Evolutionary conservation across 805 yeast species (phyloP).

Genomic region (Candida sithepensis): DNA sequence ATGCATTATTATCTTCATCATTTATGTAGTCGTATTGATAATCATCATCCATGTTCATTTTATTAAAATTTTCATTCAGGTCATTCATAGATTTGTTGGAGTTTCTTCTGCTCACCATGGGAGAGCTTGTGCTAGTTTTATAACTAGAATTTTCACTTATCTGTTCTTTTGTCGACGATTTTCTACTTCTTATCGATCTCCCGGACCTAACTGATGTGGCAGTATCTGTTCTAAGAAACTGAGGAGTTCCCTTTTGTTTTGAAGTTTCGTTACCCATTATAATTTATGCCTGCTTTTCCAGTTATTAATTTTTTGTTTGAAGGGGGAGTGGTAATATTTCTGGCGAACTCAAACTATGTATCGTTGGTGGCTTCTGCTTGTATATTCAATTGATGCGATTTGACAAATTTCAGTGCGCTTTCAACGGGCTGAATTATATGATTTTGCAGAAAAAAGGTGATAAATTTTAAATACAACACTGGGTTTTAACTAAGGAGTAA

Average conservation of each 20-base stretch:
- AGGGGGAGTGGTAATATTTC: neutral
- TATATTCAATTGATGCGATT: no score
- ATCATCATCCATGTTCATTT: constrained; percentile 15
- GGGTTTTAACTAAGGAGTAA: no score
- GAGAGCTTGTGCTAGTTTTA: constrained; percentile 11
- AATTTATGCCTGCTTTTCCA: neutral
- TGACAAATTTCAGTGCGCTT: no score
- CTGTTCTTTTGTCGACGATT: constrained; percentile 17
- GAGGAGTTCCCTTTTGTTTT: constrained; percentile 25
- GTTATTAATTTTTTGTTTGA: neutral
- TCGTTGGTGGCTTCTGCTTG: no score
- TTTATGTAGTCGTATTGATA: constrained; percentile 21
- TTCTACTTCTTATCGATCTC: constrained; percentile 28
- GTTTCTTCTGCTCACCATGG: constrained; percentile 25
- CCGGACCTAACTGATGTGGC: constrained; percentile 28
- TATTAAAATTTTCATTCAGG: constrained; percentile 14
- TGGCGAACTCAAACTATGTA: no score
- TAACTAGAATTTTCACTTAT: constrained; percentile 19
- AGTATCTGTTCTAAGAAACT: constrained; percentile 30
- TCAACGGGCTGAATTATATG: no score
- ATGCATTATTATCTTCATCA: constrained; percentile 11
- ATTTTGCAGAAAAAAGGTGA: no score
- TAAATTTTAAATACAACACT: no score
- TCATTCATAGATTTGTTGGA: constrained; percentile 23
- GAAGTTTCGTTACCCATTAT: constrained; percentile 34